phyloP scores from a whole-genome alignment of 1,284 basidiomycete genomes.

The Mycena sp. region DNA sequence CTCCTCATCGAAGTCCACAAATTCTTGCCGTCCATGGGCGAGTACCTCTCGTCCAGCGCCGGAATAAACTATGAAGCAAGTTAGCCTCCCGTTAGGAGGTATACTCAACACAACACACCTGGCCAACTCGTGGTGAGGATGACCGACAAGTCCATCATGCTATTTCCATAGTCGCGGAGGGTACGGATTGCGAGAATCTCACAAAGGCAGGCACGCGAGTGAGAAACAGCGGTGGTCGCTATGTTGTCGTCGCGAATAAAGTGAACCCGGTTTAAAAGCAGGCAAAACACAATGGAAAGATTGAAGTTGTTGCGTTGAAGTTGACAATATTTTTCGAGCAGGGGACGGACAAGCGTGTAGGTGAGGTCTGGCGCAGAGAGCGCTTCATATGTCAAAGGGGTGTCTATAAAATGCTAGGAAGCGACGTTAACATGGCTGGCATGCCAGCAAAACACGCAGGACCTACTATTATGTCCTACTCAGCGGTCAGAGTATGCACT shows the following conservation, averaged over 20 bases:
- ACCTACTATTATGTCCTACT: conserved; percentile 65
- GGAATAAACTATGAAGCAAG: conserved; percentile 64
- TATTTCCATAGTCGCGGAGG: conserved; percentile 81
- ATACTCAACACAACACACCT: background rate
- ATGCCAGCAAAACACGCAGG: background rate
- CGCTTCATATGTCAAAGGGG: conserved; percentile 81
- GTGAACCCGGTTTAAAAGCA: conserved; percentile 89
- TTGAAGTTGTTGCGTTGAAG: conserved; percentile 72
- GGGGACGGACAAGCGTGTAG: conserved; percentile 83
- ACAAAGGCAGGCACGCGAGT: conserved; percentile 83
- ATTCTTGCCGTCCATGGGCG: conserved; percentile 69
- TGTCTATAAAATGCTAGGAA: conserved; percentile 57
- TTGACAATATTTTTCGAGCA: conserved; percentile 76
- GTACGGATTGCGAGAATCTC: conserved; percentile 89
- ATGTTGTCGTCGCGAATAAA: conserved; percentile 79
- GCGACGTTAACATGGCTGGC: background rate
- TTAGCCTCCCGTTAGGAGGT: background rate
- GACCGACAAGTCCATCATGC: conserved; percentile 80
- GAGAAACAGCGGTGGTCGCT: conserved; percentile 72
- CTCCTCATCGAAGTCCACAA: conserved; percentile 75
- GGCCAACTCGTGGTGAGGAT: conserved; percentile 90
- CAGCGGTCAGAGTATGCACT: conserved; percentile 1
- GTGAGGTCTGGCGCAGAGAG: conserved; percentile 85
- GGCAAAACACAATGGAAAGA: conserved; percentile 77
- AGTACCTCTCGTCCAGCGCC: conserved; percentile 79